Evolutionary conservation across 2,329 filamentous ascomycete species (phyloP).

Genomic region (Fusarium sp.): DNA sequence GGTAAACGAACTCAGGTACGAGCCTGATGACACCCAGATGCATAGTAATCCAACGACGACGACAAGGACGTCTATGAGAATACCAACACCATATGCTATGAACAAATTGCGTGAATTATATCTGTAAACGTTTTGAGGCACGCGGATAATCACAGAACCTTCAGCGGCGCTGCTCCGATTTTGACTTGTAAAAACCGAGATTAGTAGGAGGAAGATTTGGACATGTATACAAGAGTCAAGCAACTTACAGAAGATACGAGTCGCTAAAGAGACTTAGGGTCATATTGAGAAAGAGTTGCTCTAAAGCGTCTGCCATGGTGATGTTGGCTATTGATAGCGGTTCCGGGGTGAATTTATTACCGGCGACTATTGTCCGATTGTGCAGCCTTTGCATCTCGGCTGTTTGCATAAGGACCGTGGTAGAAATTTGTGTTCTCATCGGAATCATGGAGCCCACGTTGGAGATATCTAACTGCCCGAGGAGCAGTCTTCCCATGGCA

Average conservation of each 20-base stretch:
- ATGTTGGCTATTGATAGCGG: neutral
- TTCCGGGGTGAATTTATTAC: too few species aligned
- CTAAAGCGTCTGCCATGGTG: constrained; percentile 6
- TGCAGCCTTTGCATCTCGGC: constrained; percentile 8
- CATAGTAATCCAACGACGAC: neutral
- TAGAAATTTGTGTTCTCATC: constrained; percentile 3
- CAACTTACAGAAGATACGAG: neutral
- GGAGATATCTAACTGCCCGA: neutral
- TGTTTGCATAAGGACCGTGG: constrained; percentile 23
- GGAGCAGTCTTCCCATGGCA: constrained; percentile 2
- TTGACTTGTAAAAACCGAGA: neutral
- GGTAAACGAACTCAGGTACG: constrained; percentile 14
- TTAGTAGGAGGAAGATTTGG: too few species aligned
- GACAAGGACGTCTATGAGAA: rapidly evolving
- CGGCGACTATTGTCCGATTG: too few species aligned
- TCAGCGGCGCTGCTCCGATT: constrained; percentile 7
- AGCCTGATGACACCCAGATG: constrained; percentile 1
- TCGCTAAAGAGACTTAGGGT: constrained; percentile 27
- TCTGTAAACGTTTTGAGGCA: neutral
- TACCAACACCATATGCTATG: constrained; percentile 8
- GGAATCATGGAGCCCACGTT: constrained; percentile 6
- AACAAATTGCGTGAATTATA: constrained; percentile 26
- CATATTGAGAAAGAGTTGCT: neutral
- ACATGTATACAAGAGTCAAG: too few species aligned
- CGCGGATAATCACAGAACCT: neutral